Percentiles rank a stretch among this genome's conserved stretches.
phyloP scores from a whole-genome alignment of 1,284 basidiomycete genomes.

The Ganoderma boninense region DNA sequence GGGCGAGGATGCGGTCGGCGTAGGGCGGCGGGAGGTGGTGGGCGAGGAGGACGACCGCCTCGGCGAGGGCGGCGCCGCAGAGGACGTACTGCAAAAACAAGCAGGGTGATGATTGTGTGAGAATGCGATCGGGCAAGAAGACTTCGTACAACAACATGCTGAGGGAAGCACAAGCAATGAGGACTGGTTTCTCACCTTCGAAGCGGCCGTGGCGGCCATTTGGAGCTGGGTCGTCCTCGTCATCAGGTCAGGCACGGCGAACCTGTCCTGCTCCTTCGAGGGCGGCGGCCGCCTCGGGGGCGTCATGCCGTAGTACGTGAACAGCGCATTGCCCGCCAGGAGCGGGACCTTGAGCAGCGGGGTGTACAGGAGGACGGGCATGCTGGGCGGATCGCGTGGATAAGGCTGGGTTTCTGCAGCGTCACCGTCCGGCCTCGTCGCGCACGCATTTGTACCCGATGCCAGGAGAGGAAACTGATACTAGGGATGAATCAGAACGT shows the following conservation, averaged over 20 bases:
- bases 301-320: conserved; percentile 6
- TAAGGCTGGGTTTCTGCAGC: neutral
- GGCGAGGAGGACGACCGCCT: conserved; percentile 15
- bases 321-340: neutral
- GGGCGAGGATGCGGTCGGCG: neutral
- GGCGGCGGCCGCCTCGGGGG: conserved; percentile 3
- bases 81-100: neutral
- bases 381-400: neutral
- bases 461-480: neutral
- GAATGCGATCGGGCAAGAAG: neutral
- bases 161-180: no score
- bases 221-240: neutral
- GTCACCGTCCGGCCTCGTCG: neutral
- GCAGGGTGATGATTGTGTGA: neutral
- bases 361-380: neutral
- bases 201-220: neutral
- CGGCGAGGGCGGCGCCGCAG: conserved; percentile 12
- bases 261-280: neutral
- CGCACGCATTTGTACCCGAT: neutral
- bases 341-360: conserved; percentile 5
- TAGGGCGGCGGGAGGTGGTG: conserved; percentile 5
- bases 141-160: no score
- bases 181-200: neutral
- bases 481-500: neutral
- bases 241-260: neutral